Base-by-base conservation (phyloP, 2,329 filamentous ascomycete genomes). In the Fusarium secorum region DNA sequence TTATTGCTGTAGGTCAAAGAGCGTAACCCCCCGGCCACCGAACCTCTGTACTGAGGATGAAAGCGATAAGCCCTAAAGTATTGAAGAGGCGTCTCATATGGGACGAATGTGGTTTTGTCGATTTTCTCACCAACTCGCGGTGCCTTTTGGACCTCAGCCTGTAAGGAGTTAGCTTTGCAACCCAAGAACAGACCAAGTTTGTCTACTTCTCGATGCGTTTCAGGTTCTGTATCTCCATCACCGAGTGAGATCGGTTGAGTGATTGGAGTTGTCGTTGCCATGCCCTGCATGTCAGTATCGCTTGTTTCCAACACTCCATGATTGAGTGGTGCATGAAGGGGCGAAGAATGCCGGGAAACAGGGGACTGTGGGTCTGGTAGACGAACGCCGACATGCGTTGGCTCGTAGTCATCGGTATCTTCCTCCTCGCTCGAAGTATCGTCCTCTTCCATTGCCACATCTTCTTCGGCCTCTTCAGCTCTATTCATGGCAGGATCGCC, bases 1-100 rank as follows among this genome's bases (percentile, higher is more conserved):
- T 90, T 91, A 81, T 97, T 93, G 83, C 93, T 98, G 83, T 95
- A 98, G 45, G 95, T 98, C 84, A 97, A 86, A 71, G 96, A 98
- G 78, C 92, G 91, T 78, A 94, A 91, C 45, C 95, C 95, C 68
- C 91, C 91, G 60, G 88, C 79, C 62, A 97, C 90, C 61, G 88
- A 84, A 53, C 91, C 81, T 71, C 85, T 84, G 81, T 90, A 98
- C 55, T 88, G 85, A 35, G 93, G 93, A 78, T 98, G 95, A 79
- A 95, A 98, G 74, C 95, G 93, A 82, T 93, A 99, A 39, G 93
- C 91, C 79, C 90, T 93, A 81, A 98, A 98, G 74, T 88, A 88
- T 73, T 88, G 89, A 66, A 99, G 85, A 35, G 94, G 93, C 77
- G 94, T 97, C 77, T 92, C 86, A 81, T 99, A 99, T 5, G 94